Evolutionary conservation across 352 stramenopile genomes (phyloP), one percentile per base, ranked within the genome.

Genomic region (Globisporangium apiculatum): DNA sequence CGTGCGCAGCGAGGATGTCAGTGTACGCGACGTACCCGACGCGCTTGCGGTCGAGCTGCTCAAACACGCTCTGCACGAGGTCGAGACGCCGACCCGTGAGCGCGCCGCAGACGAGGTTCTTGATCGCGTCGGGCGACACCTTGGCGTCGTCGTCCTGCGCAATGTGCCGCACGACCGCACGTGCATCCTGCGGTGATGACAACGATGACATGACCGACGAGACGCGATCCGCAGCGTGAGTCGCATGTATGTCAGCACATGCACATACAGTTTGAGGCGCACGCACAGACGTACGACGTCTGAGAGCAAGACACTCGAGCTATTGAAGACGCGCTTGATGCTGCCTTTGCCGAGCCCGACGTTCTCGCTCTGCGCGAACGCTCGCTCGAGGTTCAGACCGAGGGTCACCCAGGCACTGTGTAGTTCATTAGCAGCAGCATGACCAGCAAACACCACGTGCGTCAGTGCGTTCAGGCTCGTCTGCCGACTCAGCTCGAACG

Each of bases 41-140:
- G 9, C 66, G 69, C 49, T 83, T 79, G 48, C 64, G 68, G 64
- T 91, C 79, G 35, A 91, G 66, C n/a, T 68, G 48, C 40, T 86
- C 76, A 49, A 91, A 91, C 10, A 82, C 81, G 43, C 71, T 80
- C 49, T 85, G 79, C 41, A 89, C 81, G 7, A 89, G 71, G 51
- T 88, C 75, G 2, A 89, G 66, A 3, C 79, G 79, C 12, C 59
- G 58, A 37, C 78, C 76, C 11, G 38, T 57, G n/a, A 56, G 62
- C 67, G 45, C 70, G 82, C 58, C 78, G 37, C 82, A 86, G 40
- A 91, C 49, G 42, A 91, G 53, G 47, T 86, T 82, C 67, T 82
- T 87, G 55, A 91, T 58, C 8, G 68, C 61, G 15, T 82, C 69
- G 0, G 66, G 64, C 4, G 79, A 65, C 9, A 83, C 75, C 46